phyloP scores from a whole-genome alignment of 108 stramenopile species.

The Thalassiosira profunda region DNA sequence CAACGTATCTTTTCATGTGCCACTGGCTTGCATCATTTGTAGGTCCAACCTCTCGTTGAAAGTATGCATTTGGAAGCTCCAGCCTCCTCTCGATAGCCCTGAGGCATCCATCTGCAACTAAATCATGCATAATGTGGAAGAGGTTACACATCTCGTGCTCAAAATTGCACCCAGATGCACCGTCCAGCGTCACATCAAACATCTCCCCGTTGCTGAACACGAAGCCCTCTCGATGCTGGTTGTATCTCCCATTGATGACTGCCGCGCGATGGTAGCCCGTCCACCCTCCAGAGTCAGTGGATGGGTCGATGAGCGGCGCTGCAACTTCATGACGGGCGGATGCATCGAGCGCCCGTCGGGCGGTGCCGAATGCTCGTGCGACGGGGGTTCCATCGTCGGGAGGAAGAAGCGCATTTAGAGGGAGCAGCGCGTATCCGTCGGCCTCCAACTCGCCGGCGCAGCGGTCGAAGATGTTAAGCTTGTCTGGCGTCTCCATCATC shows the following conservation, averaged over 20 bases:
- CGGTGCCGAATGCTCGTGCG: slow-evolving; percentile 31
- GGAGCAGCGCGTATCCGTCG: slow-evolving; percentile 20
- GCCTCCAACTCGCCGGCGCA: slow-evolving; percentile 13
- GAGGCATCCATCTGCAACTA: slow-evolving; percentile 55
- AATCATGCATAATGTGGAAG: slow-evolving; percentile 50
- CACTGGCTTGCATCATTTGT: slow-evolving; percentile 72
- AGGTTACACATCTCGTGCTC: slow-evolving; percentile 24
- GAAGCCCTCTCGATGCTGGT: slow-evolving; percentile 75
- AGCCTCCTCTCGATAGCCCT: slow-evolving; percentile 60
- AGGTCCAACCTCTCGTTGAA: slow-evolving; percentile 64
- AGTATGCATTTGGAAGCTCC: slow-evolving; percentile 55
- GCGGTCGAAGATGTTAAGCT: slow-evolving; percentile 4
- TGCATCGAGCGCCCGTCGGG: slow-evolving; percentile 39
- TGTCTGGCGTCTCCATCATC: neutral
- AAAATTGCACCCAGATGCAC: slow-evolving; percentile 7
- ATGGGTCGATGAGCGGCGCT: slow-evolving; percentile 44
- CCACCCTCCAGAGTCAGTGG: slow-evolving; percentile 67
- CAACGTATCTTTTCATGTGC: slow-evolving; percentile 82
- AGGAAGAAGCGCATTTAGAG: slow-evolving; percentile 1
- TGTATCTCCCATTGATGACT: slow-evolving; percentile 64
- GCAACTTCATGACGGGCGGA: neutral
- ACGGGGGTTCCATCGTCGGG: neutral
- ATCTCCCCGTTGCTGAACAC: slow-evolving; percentile 77
- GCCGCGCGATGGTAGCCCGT: slow-evolving; percentile 78
- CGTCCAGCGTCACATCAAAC: slow-evolving; percentile 29